Percentiles rank a stretch among this genome's conserved stretches.
phyloP scores from a whole-genome alignment of 441 rosid genomes.

The Mallotus repandus region DNA sequence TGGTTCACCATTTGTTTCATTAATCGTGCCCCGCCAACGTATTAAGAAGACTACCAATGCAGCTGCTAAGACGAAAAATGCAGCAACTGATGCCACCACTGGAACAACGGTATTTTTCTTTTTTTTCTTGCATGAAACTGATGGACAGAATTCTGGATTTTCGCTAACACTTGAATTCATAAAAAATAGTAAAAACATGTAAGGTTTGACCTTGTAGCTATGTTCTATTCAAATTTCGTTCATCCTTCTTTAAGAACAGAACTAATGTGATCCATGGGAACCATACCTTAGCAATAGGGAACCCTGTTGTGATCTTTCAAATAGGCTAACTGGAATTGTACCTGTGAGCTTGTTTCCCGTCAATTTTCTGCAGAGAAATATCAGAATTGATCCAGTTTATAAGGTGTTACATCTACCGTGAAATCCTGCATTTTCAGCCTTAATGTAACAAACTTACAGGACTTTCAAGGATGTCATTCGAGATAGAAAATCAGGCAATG shows the following conservation, averaged over 20 bases:
- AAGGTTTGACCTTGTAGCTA: too few species aligned
- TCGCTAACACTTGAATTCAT: slow-evolving; percentile 9
- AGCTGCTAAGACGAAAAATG: slow-evolving; percentile 23
- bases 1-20: slow-evolving; percentile 1
- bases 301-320: not conserved
- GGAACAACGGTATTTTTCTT: slow-evolving; percentile 28
- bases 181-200: too few species aligned
- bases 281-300: slow-evolving; percentile 1
- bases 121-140: slow-evolving; percentile 12
- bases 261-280: not conserved
- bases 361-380: slow-evolving; percentile 40
- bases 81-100: slow-evolving; percentile 33
- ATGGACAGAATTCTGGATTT: slow-evolving; percentile 4
- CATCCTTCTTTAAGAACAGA: too few species aligned
- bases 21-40: not conserved
- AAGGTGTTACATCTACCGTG: not conserved
- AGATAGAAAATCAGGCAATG: slow-evolving; percentile 44
- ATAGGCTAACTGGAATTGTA: slow-evolving; percentile 20
- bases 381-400: not conserved
- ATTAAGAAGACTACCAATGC: slow-evolving; percentile 20
- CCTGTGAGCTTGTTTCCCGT: slow-evolving; percentile 48
- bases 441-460: slow-evolving; percentile 37
- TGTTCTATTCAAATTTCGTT: not conserved
- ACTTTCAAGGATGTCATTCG: slow-evolving; percentile 35
- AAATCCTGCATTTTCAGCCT: not conserved